A percentile compares a stretch with the other conserved stretches of the same genome.
phyloP scores from a whole-genome alignment of 129 eudicot genomes.

The Heracleum sosnowskyi region DNA sequence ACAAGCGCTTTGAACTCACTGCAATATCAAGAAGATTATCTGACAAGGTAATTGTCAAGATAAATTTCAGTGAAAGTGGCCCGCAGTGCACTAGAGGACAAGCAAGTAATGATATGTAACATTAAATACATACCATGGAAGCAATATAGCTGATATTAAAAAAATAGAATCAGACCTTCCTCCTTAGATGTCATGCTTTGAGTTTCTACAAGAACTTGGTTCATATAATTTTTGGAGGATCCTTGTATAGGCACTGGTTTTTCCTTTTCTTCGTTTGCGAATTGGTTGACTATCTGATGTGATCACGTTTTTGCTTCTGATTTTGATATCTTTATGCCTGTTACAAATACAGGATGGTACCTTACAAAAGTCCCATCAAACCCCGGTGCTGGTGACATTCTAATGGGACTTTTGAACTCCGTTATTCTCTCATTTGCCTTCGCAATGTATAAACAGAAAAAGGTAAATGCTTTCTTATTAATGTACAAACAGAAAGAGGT shows the following conservation, averaged over 20 bases:
- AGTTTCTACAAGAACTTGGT: neutral
- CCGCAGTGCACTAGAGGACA: neutral
- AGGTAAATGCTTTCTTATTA: constrained; percentile 32
- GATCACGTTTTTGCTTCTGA: neutral
- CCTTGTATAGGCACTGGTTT: neutral
- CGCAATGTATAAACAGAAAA: constrained; percentile 95
- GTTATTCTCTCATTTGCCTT: constrained; percentile 94
- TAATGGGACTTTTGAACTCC: constrained; percentile 90
- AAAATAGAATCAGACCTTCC: neutral
- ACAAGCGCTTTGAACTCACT: neutral
- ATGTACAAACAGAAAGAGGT: neutral
- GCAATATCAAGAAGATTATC: neutral
- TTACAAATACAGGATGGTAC: constrained; percentile 55
- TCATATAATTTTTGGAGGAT: neutral
- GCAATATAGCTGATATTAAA: neutral
- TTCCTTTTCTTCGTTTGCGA: neutral
- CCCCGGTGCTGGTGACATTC: constrained; percentile 98
- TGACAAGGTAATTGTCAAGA: neutral
- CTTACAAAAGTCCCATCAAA: constrained; percentile 84
- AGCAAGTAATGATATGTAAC: neutral
- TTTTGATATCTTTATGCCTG: constrained; percentile 10
- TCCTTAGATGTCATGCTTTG: neutral
- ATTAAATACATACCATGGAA: neutral
- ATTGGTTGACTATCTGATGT: neutral
- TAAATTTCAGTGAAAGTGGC: neutral